A percentile compares a stretch with the other conserved stretches of the same genome.
phyloP scores from a whole-genome alignment of 495 filamentous ascomycete genomes.

The Hypoxylon perforatum region DNA sequence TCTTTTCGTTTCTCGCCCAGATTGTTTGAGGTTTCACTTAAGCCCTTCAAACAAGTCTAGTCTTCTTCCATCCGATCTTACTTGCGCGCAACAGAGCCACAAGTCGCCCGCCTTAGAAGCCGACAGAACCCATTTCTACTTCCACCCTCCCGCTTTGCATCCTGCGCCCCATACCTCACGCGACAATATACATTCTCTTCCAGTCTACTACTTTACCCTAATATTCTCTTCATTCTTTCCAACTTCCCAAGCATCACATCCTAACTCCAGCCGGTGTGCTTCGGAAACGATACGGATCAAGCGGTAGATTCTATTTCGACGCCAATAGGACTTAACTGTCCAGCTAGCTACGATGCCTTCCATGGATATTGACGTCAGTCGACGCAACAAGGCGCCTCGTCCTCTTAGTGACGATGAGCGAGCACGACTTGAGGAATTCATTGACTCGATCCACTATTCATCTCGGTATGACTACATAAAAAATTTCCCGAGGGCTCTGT shows the following conservation, averaged over 20 bases:
- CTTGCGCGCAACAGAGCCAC: slow-evolving; percentile 17
- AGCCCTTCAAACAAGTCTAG: slow-evolving; percentile 8
- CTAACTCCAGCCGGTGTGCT: background rate
- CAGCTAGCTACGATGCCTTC: slow-evolving; percentile 36
- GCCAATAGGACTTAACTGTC: slow-evolving; percentile 3
- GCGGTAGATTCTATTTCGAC: background rate
- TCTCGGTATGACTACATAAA: slow-evolving; percentile 71
- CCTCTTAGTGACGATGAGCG: slow-evolving; percentile 83
- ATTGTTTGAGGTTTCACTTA: background rate
- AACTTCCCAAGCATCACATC: background rate
- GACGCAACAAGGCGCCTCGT: slow-evolving; percentile 86
- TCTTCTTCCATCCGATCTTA: slow-evolving; percentile 11
- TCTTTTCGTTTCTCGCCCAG: slow-evolving; percentile 11
- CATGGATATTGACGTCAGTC: slow-evolving; percentile 78
- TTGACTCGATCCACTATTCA: slow-evolving; percentile 94
- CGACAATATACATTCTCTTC: slow-evolving; percentile 32
- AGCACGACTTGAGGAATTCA: slow-evolving; percentile 86
- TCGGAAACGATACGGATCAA: background rate
- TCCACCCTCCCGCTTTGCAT: background rate
- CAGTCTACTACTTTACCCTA: background rate
- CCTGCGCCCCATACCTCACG: slow-evolving; percentile 23
- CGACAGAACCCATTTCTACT: slow-evolving; percentile 15
- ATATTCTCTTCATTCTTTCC: background rate
- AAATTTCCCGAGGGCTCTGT: background rate
- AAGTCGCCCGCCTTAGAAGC: slow-evolving; percentile 14